phyloP scores from a whole-genome alignment of 1,284 basidiomycete genomes.

The Cutaneotrichosporon sp. region DNA sequence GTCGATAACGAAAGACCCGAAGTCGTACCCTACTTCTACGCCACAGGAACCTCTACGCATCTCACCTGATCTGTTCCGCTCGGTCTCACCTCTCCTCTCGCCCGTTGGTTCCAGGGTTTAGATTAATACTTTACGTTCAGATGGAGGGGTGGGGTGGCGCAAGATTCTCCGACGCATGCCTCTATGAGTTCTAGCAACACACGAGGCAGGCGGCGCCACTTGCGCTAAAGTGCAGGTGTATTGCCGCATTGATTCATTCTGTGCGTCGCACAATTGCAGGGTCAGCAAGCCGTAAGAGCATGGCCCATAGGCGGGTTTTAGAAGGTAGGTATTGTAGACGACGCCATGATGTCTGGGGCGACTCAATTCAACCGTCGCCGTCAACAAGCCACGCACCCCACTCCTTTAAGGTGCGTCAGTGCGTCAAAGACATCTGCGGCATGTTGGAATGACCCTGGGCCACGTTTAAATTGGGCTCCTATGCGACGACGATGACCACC shows the following conservation, averaged over 20 bases:
- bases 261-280: too few species aligned
- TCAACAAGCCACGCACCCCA: not conserved
- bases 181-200: not conserved
- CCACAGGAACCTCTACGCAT: not conserved
- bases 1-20: constrained; percentile 3
- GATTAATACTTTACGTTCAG: too few species aligned
- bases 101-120: too few species aligned
- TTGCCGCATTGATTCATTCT: not conserved
- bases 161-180: not conserved
- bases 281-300: too few species aligned
- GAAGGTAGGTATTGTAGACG: too few species aligned
- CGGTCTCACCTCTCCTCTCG: too few species aligned
- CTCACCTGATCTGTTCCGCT: not conserved
- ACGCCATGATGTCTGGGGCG: too few species aligned
- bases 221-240: not conserved
- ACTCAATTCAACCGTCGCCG: not conserved
- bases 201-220: not conserved
- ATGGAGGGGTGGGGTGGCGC: too few species aligned
- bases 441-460: not conserved
- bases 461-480: not conserved
- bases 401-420: not conserved
- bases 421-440: not conserved
- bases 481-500: too few species aligned
- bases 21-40: not conserved
- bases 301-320: too few species aligned